Percentiles rank a stretch among this genome's conserved stretches.
phyloP scores from a whole-genome alignment of 805 yeast species.

The Lipomyces orientalis region DNA sequence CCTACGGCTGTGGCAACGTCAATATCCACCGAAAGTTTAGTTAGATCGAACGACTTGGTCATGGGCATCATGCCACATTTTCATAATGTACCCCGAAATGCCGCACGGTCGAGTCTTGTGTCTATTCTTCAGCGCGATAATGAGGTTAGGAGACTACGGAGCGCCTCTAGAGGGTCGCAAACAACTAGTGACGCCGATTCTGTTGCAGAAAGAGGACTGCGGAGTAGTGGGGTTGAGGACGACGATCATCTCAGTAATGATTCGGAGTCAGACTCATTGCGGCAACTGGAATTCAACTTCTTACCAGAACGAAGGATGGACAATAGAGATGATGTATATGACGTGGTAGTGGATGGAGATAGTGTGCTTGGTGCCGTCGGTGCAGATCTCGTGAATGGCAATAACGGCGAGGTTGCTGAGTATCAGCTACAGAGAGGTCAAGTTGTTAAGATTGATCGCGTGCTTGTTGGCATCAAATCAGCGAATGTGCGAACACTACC shows the following conservation, averaged over 20 bases:
- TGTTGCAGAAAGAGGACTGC: background rate
- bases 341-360: slow-evolving; percentile 20
- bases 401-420: background rate
- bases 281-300: slow-evolving; percentile 25
- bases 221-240: slow-evolving; percentile 8
- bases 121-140: slow-evolving; percentile 26
- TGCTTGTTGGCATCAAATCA: slow-evolving; percentile 67
- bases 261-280: slow-evolving; percentile 23
- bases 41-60: slow-evolving; percentile 3
- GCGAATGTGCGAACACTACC: slow-evolving; percentile 45
- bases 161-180: slow-evolving; percentile 11
- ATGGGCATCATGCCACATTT: slow-evolving; percentile 25
- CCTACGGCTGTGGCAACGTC: slow-evolving; percentile 35
- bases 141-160: slow-evolving; percentile 19
- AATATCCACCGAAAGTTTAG: slow-evolving; percentile 35
- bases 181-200: background rate
- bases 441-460: slow-evolving; percentile 66
- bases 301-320: slow-evolving; percentile 12
- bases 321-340: slow-evolving; percentile 10
- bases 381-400: slow-evolving; percentile 19
- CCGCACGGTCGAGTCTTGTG: slow-evolving; percentile 25
- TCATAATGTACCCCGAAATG: slow-evolving; percentile 26
- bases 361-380: slow-evolving; percentile 28
- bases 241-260: slow-evolving; percentile 21
- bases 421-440: slow-evolving; percentile 54